Percentiles rank a stretch among this genome's conserved stretches.
Evolutionary conservation across 306 rosid genomes (phyloP).

Genomic region (Casuarina cunninghamiana): DNA sequence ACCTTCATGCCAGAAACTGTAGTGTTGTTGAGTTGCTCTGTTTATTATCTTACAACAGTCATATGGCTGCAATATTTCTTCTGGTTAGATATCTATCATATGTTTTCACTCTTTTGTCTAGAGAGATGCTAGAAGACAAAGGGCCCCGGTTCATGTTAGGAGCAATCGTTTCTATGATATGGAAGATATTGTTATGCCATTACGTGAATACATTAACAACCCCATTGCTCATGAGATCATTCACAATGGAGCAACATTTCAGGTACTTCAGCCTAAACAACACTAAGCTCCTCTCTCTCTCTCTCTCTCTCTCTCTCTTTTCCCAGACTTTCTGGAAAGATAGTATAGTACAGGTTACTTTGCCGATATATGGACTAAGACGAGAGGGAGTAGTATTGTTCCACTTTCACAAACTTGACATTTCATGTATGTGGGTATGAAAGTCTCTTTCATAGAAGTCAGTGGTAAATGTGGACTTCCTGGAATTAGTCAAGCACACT

Average conservation of each 20-base stretch:
- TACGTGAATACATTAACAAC: slow-evolving; percentile 68
- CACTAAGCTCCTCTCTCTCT: slow-evolving; percentile 16
- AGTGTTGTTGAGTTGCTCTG: not conserved
- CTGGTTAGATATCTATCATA: slow-evolving; percentile 18
- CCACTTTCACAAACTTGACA: no score
- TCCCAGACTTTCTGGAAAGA: not conserved
- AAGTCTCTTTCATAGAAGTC: no score
- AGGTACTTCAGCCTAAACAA: slow-evolving; percentile 54
- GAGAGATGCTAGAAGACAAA: slow-evolving; percentile 63
- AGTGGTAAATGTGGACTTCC: not conserved
- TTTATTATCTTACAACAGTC: not conserved
- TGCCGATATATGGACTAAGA: no score
- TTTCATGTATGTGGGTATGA: not conserved
- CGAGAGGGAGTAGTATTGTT: no score
- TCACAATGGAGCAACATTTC: slow-evolving; percentile 96
- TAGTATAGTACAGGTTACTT: not conserved
- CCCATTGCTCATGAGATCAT: slow-evolving; percentile 72
- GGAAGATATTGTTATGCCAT: slow-evolving; percentile 82
- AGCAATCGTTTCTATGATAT: slow-evolving; percentile 59
- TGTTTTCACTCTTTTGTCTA: slow-evolving; percentile 40
- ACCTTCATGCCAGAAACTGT: no score
- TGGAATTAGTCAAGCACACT: not conserved
- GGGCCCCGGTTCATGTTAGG: slow-evolving; percentile 28
- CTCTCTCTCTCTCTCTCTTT: slow-evolving; percentile 12
- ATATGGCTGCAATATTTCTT: slow-evolving; percentile 19